phyloP scores from a whole-genome alignment of 495 filamentous ascomycete species.

The Podospora pseudoanserina region DNA sequence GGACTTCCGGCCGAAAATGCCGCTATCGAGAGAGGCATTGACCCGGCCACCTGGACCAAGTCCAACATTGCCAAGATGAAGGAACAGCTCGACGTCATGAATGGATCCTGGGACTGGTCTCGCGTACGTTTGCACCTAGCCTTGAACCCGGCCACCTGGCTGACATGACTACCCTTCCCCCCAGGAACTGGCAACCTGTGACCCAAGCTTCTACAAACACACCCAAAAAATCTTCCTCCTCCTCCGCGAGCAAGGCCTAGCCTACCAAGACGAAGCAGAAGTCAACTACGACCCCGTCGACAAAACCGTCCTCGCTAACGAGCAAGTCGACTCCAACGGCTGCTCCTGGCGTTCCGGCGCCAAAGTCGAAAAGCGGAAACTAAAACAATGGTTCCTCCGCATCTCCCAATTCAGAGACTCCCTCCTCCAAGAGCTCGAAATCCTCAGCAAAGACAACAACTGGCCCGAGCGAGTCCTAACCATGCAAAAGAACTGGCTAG shows the following conservation, averaged over 20 bases:
- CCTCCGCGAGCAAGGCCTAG: constrained; percentile 65
- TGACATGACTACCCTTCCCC: constrained; percentile 9
- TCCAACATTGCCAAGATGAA: constrained; percentile 81
- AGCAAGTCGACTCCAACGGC: constrained; percentile 82
- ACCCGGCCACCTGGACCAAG: constrained; percentile 75
- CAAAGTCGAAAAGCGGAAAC: constrained; percentile 70
- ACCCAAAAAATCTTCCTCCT: constrained; percentile 81
- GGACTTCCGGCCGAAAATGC: constrained; percentile 90
- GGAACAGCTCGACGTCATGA: constrained; percentile 70
- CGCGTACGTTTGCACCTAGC: constrained; percentile 51
- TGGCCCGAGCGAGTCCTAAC: constrained; percentile 81
- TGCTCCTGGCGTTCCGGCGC: constrained; percentile 85
- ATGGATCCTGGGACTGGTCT: constrained; percentile 77
- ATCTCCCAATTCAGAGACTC: constrained; percentile 74
- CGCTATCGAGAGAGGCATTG: constrained; percentile 78
- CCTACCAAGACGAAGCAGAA: constrained; percentile 72
- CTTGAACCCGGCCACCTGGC: background rate
- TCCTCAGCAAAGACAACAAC: constrained; percentile 53
- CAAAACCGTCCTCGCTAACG: constrained; percentile 84
- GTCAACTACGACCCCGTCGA: constrained; percentile 92
- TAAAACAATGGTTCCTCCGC: constrained; percentile 88
- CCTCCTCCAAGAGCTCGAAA: constrained; percentile 69
- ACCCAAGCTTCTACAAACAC: constrained; percentile 81
- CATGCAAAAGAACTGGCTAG: constrained; percentile 89
- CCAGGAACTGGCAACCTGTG: constrained; percentile 79